These are phyloP conservation scores for Leishmania tarentolae DNA, from an alignment of 208 protist species.

Conservation along the genomic window DNA sequence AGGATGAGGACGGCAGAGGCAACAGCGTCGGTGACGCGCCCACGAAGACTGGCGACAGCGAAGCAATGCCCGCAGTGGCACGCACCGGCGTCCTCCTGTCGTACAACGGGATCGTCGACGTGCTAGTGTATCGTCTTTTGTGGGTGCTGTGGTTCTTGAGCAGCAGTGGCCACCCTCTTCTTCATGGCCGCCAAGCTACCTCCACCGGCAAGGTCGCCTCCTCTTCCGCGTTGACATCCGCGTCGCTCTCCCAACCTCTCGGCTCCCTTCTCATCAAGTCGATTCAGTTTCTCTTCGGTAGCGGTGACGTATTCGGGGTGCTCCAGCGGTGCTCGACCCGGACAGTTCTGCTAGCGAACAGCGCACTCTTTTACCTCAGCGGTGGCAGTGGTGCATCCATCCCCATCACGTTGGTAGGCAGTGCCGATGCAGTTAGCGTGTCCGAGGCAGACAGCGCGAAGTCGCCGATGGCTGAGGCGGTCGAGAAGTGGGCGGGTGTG, in stretches of 20 bases:
- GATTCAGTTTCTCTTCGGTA: constrained; percentile 19
- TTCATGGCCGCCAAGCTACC: not conserved
- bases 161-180: constrained; percentile 43
- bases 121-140: constrained; percentile 45
- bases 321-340: constrained; percentile 41
- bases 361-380: constrained; percentile 59
- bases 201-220: not conserved
- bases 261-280: constrained; percentile 12
- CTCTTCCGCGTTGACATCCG: not conserved
- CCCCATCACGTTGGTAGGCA: not conserved
- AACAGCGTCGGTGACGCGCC: not conserved
- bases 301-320: constrained; percentile 39
- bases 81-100: constrained; percentile 33
- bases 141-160: constrained; percentile 50
- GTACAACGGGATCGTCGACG: constrained; percentile 39
- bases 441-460: not conserved
- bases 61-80: not conserved
- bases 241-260: not conserved
- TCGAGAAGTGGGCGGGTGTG: constrained; percentile 15
- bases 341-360: constrained; percentile 51
- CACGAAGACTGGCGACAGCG: not conserved
- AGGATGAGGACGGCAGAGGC: not conserved
- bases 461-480: constrained; percentile 9
- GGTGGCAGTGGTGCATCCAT: constrained; percentile 8
- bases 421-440: not conserved